Evolutionary conservation across 2,329 filamentous ascomycete genomes (phyloP).

Genomic region (Dryadomyces quercivorus): DNA sequence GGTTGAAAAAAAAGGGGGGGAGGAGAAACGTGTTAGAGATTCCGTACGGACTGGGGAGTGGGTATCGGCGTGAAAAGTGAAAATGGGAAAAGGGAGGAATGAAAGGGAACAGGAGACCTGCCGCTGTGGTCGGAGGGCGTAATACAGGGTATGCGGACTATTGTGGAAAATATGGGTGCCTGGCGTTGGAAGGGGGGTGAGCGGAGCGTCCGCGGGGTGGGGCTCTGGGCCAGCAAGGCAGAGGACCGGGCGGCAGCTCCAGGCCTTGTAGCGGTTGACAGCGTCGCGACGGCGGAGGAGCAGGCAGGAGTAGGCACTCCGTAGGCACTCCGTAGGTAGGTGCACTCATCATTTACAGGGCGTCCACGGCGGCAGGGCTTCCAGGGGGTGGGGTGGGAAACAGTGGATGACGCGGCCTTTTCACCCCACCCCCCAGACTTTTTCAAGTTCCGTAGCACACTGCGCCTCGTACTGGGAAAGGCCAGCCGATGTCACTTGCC

Average conservation of each 20-base stretch:
- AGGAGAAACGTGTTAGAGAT: conserved; percentile 3
- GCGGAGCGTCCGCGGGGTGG: not conserved
- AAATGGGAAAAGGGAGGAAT: not conserved
- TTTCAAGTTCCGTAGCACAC: not conserved
- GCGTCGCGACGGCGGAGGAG: no score
- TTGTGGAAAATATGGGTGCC: not conserved
- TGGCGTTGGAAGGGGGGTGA: not conserved
- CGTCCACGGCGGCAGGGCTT: not conserved
- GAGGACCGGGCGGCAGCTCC: no score
- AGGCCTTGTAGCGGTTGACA: not conserved
- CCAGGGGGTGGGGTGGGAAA: not conserved
- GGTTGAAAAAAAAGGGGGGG: not conserved
- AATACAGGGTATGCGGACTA: not conserved
- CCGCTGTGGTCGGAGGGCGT: not conserved
- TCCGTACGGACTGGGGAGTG: not conserved
- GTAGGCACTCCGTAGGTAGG: not conserved
- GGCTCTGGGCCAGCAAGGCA: no score
- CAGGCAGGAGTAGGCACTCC: not conserved
- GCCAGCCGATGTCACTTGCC: not conserved
- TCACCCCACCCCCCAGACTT: not conserved
- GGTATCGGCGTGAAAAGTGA: not conserved
- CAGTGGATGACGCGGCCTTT: not conserved
- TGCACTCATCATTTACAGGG: not conserved
- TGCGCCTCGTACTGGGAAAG: not conserved
- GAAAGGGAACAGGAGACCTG: not conserved